Conservation (phyloP, 768 basidiomycete species). For the Pulveroboletus sp. region DNA sequence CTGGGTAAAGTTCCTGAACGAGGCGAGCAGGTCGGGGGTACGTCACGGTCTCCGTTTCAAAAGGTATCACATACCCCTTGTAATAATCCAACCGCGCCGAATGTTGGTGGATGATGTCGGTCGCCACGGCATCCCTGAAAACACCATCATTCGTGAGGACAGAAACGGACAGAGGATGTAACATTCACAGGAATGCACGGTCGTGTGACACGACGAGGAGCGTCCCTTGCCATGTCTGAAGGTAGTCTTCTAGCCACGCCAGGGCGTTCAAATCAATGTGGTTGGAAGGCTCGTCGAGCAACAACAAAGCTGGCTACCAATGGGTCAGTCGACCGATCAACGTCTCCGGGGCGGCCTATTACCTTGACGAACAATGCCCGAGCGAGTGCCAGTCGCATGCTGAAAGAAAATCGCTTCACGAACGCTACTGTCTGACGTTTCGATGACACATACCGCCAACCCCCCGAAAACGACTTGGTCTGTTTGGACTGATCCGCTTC, state of each 20-base stretch:
- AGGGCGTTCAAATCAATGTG: slow-evolving; percentile 95
- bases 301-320: slow-evolving; percentile 62
- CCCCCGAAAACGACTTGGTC: slow-evolving; percentile 89
- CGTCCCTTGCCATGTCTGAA: slow-evolving; percentile 92
- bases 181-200: slow-evolving; percentile 81
- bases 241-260: slow-evolving; percentile 96
- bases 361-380: slow-evolving; percentile 96
- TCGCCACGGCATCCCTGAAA: slow-evolving; percentile 85
- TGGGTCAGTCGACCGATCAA: slow-evolving; percentile 4
- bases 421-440: neutral
- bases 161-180: neutral
- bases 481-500: slow-evolving; percentile 81
- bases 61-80: slow-evolving; percentile 62
- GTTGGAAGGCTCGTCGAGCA: slow-evolving; percentile 95
- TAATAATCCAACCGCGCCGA: slow-evolving; percentile 92
- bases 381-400: slow-evolving; percentile 95
- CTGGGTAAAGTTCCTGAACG: slow-evolving; percentile 86
- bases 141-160: neutral
- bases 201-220: slow-evolving; percentile 98
- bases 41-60: neutral
- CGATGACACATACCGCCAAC: slow-evolving; percentile 69
- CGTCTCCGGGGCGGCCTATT: neutral
- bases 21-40: slow-evolving; percentile 4
- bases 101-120: slow-evolving; percentile 97
- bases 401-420: slow-evolving; percentile 24